Conservation (phyloP, 352 stramenopile species). For the Blastocystis sp. region DNA sequence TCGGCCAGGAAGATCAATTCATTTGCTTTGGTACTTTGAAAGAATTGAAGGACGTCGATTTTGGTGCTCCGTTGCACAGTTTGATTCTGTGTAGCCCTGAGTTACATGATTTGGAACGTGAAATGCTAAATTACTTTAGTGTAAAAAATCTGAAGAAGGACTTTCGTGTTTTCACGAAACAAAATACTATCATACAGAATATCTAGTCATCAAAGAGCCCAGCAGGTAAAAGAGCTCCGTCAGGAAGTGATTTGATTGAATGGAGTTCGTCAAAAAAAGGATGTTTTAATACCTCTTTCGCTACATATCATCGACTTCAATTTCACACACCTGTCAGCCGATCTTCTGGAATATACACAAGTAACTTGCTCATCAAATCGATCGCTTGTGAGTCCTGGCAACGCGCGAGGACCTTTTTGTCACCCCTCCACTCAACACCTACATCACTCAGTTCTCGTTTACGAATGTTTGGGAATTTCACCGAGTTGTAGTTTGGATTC, state of each 20-base stretch:
- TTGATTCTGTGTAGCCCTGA: constrained; percentile 86
- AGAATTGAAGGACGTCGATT: constrained; percentile 84
- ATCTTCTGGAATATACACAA: constrained; percentile 90
- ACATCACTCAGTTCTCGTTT: constrained; percentile 71
- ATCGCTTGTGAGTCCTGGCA: constrained; percentile 77
- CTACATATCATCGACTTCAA: constrained; percentile 16
- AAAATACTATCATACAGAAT: background rate
- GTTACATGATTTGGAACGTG: constrained; percentile 87
- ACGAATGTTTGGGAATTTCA: constrained; percentile 96
- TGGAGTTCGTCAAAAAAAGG: constrained; percentile 96
- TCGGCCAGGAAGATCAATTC: constrained; percentile 81
- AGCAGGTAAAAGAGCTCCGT: constrained; percentile 70
- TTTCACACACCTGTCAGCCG: constrained; percentile 66
- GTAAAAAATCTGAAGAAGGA: constrained; percentile 30
- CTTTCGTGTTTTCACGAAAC: background rate
- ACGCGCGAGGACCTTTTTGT: constrained; percentile 75
- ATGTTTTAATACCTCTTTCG: constrained; percentile 81
- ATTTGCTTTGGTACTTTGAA: constrained; percentile 90
- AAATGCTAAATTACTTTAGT: constrained; percentile 74
- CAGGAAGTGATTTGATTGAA: constrained; percentile 72
- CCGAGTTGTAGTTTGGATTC: constrained; percentile 99
- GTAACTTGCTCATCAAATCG: constrained; percentile 89
- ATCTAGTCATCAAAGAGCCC: constrained; percentile 25
- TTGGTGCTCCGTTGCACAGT: constrained; percentile 88
- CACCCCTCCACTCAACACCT: constrained; percentile 90